These are phyloP conservation scores for Aspergillus sparsus DNA, from an alignment of 495 filamentous ascomycete species.

Conservation along the genomic window DNA sequence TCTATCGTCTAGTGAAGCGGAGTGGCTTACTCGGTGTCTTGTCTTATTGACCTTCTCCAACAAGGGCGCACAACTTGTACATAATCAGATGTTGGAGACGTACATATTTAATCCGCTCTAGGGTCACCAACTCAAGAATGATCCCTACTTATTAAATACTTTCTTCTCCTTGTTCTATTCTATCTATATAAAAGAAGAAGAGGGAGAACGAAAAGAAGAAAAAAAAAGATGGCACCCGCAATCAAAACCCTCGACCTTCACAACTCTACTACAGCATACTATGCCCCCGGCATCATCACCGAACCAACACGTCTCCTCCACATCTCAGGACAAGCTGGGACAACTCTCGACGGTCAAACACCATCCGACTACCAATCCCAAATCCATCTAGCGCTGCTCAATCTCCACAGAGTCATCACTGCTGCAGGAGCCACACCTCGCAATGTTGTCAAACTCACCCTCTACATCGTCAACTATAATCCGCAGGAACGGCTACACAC, in stretches of 20 bases:
- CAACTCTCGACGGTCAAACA: not conserved
- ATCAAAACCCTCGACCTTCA: not conserved
- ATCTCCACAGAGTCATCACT: not conserved
- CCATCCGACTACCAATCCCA: not conserved
- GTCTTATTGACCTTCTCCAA: no score
- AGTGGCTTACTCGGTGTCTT: no score
- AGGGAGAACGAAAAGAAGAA: no score
- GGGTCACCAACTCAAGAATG: no score
- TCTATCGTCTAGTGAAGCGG: no score
- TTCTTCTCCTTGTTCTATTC: not conserved
- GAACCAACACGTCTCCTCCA: not conserved
- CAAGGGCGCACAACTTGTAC: no score
- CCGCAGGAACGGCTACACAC: slow-evolving; percentile 24
- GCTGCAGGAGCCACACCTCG: not conserved
- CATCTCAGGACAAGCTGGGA: not conserved
- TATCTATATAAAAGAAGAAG: not conserved
- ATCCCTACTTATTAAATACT: no score
- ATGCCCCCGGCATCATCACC: not conserved
- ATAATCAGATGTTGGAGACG: no score
- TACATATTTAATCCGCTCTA: no score
- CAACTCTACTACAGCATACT: not conserved
- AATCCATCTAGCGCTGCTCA: not conserved
- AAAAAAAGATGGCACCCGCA: not conserved
- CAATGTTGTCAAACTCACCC: not conserved
- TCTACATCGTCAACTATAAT: slow-evolving; percentile 28